phyloP scores from a whole-genome alignment of 2,329 filamentous ascomycete species.

The Drechslerella stenobrocha region DNA sequence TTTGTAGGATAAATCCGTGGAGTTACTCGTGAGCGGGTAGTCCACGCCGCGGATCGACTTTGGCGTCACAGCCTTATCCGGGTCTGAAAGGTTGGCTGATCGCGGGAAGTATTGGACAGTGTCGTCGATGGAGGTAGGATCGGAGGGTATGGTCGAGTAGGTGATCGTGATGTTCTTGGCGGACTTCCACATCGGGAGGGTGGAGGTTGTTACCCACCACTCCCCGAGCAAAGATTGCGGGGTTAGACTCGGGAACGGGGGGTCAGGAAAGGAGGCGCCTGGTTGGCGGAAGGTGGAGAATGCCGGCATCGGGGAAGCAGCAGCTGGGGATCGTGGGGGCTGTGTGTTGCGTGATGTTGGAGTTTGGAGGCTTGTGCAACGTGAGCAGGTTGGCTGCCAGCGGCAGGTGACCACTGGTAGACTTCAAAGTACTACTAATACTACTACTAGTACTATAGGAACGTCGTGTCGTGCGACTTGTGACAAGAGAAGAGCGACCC shows the following conservation, averaged over 20 bases:
- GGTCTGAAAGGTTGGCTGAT: slow-evolving; percentile 1
- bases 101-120: slow-evolving; percentile 66
- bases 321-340: slow-evolving; percentile 1
- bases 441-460: no score
- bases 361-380: slow-evolving; percentile 6
- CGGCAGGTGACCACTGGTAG: not conserved
- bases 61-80: slow-evolving; percentile 1
- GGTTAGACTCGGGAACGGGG: slow-evolving; percentile 58
- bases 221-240: slow-evolving; percentile 67
- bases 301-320: slow-evolving; percentile 18
- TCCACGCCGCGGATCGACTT: slow-evolving; percentile 38
- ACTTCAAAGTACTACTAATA: no score
- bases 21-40: slow-evolving; percentile 55
- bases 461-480: no score
- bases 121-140: slow-evolving; percentile 64
- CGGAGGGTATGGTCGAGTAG: slow-evolving; percentile 63
- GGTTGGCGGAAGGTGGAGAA: slow-evolving; percentile 30
- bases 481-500: no score
- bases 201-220: slow-evolving; percentile 76
- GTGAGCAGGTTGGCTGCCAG: not conserved
- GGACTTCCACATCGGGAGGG: slow-evolving; percentile 76
- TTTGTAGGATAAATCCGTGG: slow-evolving; percentile 62
- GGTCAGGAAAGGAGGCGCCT: slow-evolving; percentile 50
- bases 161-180: slow-evolving; percentile 79
- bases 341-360: slow-evolving; percentile 17